Evolutionary conservation across 2,329 filamentous ascomycete genomes (phyloP), one percentile per base, ranked within the genome.

Genomic region (Phaeosphaeria sp.): DNA sequence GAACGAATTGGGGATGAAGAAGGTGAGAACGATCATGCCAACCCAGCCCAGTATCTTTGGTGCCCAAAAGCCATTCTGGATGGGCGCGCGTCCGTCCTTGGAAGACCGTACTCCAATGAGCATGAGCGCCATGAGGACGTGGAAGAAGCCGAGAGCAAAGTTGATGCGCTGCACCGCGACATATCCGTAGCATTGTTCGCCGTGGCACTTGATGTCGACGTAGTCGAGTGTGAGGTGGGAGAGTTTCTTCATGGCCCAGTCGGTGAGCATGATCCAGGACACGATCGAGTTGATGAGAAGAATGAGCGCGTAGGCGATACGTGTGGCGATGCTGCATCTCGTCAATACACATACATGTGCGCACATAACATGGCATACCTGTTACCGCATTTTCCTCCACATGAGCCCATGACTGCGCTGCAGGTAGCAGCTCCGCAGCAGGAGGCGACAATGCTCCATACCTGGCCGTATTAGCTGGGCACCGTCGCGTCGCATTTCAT

Each of bases 11-110:
- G 95, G 95, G 56, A 99, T 97, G 71, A 99, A 87, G 82, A 98
- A 99, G 23, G 93, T 96, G 57, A 96, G 76, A 58, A 97, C 91
- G 59, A 98, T 88, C 66, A 98, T 86, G 15, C 84, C 87, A 50
- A 97, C 75, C 95, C 95, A 99, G 52, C 89, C 87, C 59, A 97
- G 87, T 57, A 99, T 85, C 81, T 99, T 99, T 46, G 95, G 95
- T 1, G 93, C 95, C 95, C 95, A 99, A 79, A 92, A 99, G n/a
- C 94, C 95, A 80, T 99, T 99, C 75, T 99, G 95, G 53, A 99
- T 85, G 18, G 88, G 86, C 1, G 95, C 93, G 64, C 95, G 90
- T 46, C 90, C 90, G 75, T 96, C 91, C 77, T 91, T 95, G 22
- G 93, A 95, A 48, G 89, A 92, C 52, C 87, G 87, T 51, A 99